Evolutionary conservation across 331 rosid genomes (phyloP).

Genomic region (Cydonia oblonga): DNA sequence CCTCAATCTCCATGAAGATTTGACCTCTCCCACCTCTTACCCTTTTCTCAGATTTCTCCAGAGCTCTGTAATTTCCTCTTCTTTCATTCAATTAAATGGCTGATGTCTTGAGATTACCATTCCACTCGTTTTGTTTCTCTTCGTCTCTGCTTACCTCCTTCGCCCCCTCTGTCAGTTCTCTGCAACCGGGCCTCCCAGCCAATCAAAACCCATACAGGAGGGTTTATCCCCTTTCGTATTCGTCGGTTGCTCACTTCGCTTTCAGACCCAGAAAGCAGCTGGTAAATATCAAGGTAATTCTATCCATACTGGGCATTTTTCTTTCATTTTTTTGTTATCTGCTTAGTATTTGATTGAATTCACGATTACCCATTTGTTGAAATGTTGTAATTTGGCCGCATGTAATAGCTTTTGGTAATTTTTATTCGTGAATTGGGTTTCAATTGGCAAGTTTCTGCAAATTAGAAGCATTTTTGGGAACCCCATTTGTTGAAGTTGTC

Average conservation of each 20-base stretch:
- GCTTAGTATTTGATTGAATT: background rate
- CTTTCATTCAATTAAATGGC: constrained; percentile 43
- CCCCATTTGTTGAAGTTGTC: background rate
- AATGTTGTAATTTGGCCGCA: background rate
- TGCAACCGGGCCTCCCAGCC: constrained; percentile 26
- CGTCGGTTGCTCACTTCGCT: constrained; percentile 28
- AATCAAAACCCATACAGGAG: constrained; percentile 17
- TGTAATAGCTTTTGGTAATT: background rate
- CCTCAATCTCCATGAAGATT: background rate
- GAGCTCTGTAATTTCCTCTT: background rate
- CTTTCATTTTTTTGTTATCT: background rate
- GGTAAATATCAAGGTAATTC: constrained; percentile 52
- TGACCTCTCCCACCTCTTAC: background rate
- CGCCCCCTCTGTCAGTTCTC: constrained; percentile 29
- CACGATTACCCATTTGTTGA: background rate
- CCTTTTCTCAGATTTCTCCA: background rate
- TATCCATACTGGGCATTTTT: too few relatives aligned
- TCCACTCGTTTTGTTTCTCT: constrained; percentile 43
- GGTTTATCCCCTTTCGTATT: constrained; percentile 26
- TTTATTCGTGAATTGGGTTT: background rate
- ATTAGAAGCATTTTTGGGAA: background rate
- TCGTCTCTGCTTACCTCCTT: constrained; percentile 33
- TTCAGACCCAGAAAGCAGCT: constrained; percentile 41
- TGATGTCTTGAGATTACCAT: constrained; percentile 44
- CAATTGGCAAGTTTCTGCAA: background rate